Conservation (phyloP, 2,329 filamentous ascomycete genomes). For the Xylaria sp. region DNA sequence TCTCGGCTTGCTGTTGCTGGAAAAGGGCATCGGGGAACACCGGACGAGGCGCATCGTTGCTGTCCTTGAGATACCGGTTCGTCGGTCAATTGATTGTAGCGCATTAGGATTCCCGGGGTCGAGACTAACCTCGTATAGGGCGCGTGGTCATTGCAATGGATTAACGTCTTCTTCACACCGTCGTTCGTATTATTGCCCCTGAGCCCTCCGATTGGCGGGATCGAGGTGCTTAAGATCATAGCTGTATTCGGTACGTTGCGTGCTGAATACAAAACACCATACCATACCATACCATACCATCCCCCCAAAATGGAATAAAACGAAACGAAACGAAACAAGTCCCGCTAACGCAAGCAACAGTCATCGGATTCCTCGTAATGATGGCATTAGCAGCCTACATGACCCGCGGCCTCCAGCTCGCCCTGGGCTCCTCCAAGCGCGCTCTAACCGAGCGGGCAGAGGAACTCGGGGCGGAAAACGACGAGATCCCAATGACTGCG, state of each 20-base stretch:
- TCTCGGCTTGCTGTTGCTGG: conserved; percentile 59
- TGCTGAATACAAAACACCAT: neutral
- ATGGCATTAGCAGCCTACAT: conserved; percentile 46
- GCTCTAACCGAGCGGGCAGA: conserved; percentile 57
- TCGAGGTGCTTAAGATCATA: conserved; percentile 69
- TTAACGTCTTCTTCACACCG: conserved; percentile 69
- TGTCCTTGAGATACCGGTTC: conserved; percentile 65
- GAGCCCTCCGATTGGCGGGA: conserved; percentile 63
- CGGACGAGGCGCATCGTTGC: conserved; percentile 61
- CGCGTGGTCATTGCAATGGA: conserved; percentile 68
- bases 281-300: too few relatives aligned
- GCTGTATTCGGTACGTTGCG: conserved; percentile 64
- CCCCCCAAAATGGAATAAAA: too few relatives aligned
- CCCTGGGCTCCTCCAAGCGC: conserved; percentile 64
- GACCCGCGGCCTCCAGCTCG: conserved; percentile 63
- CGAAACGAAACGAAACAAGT: neutral
- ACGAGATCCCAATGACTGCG: conserved; percentile 60
- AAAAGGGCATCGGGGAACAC: conserved; percentile 60
- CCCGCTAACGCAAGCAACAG: conserved; percentile 58
- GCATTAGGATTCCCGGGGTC: conserved; percentile 29
- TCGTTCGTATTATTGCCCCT: conserved; percentile 69
- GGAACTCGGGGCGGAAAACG: conserved; percentile 58
- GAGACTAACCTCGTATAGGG: conserved; percentile 53
- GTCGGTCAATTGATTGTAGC: conserved; percentile 25
- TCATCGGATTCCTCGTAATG: conserved; percentile 27